phyloP scores from a whole-genome alignment of 331 rosid species.

The Acacia concinna region DNA sequence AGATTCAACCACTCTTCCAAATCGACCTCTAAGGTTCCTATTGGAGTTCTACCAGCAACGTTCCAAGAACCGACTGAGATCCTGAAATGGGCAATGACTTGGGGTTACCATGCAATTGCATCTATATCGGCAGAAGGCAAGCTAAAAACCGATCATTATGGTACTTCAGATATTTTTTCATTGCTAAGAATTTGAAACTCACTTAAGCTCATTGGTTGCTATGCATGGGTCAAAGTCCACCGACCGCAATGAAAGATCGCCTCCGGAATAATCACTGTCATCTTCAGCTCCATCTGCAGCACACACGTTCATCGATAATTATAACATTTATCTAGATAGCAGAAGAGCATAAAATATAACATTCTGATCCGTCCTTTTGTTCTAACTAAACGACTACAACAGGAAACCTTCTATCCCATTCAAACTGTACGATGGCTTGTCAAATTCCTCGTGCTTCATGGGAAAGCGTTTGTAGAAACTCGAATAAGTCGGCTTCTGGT shows the following conservation, averaged over 20 bases:
- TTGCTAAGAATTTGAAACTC: conserved; percentile 14
- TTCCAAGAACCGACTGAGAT: conserved; percentile 11
- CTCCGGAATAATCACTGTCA: conserved; percentile 41
- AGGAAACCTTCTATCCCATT: conserved; percentile 57
- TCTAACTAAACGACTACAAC: neutral
- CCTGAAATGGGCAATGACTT: neutral
- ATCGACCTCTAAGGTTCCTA: conserved; percentile 5
- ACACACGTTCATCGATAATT: conserved; percentile 13
- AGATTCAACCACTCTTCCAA: conserved; percentile 11
- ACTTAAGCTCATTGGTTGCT: conserved; percentile 71
- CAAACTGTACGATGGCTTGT: conserved; percentile 40
- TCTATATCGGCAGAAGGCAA: neutral
- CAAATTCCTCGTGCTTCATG: conserved; percentile 45
- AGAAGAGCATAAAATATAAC: neutral
- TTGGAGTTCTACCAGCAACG: conserved; percentile 1
- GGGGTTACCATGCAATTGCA: neutral
- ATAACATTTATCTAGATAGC: neutral
- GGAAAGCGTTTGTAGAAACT: conserved; percentile 54
- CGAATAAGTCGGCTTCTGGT: conserved; percentile 40
- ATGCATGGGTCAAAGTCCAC: conserved; percentile 65
- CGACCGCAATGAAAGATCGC: conserved; percentile 47
- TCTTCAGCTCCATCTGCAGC: conserved; percentile 61
- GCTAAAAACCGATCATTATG: neutral
- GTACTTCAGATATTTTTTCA: neutral
- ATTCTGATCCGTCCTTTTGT: neutral